phyloP scores from a whole-genome alignment of 805 yeast genomes.

The Metschnikowia cubensis region DNA sequence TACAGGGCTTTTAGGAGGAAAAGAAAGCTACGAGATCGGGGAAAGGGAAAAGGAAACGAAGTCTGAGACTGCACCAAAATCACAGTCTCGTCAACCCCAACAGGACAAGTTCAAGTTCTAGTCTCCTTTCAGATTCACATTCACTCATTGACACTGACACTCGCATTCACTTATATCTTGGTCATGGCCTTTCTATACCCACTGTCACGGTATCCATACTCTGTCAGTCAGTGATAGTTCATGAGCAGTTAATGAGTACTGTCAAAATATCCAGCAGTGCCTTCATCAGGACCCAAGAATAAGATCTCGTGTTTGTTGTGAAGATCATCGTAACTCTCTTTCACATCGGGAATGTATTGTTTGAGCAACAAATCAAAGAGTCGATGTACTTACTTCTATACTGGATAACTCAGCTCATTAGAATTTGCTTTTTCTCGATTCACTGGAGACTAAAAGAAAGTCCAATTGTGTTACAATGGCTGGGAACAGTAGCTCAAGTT shows the following conservation, averaged over 20 bases:
- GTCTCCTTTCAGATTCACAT: too few species aligned
- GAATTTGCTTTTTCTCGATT: too few species aligned
- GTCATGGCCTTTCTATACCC: too few species aligned
- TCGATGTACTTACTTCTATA: conserved; percentile 58
- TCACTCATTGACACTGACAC: too few species aligned
- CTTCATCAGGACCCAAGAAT: conserved; percentile 98
- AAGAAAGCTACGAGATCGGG: conserved; percentile 6
- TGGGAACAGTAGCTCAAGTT: too few species aligned
- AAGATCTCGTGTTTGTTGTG: conserved; percentile 83
- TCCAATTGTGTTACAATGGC: too few species aligned
- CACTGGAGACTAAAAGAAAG: too few species aligned
- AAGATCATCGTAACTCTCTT: conserved; percentile 80
- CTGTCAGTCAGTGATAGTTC: too few species aligned
- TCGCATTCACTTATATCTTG: too few species aligned
- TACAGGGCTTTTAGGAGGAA: conserved; percentile 1
- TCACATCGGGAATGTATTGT: conserved; percentile 66
- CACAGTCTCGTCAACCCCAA: neutral
- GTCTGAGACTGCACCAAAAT: neutral
- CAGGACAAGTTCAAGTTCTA: neutral
- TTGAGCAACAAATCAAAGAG: conserved; percentile 73
- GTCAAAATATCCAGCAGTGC: conserved; percentile 90
- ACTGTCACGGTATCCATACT: too few species aligned
- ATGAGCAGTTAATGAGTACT: conserved; percentile 34
- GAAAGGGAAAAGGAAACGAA: neutral
- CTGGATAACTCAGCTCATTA: too few species aligned